These are phyloP conservation scores for Fusarium chlamydosporum DNA, from an alignment of 2,329 filamentous ascomycete genomes.

Conservation along the genomic window DNA sequence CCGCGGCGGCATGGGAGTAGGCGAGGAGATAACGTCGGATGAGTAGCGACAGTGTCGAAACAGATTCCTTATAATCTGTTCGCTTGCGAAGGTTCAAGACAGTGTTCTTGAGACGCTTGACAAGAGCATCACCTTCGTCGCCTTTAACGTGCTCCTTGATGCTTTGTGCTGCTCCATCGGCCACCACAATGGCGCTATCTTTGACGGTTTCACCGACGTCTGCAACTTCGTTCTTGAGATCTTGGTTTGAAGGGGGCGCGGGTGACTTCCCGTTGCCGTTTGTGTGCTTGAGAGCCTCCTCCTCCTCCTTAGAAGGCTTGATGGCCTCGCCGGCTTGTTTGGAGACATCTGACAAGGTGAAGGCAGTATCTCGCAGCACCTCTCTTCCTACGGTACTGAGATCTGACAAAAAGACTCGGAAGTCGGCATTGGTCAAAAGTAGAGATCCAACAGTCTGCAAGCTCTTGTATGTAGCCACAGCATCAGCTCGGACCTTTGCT, in stretches of 20 bases:
- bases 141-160: slow-evolving; percentile 79
- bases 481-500: slow-evolving; percentile 54
- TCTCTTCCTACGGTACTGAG: slow-evolving; percentile 83
- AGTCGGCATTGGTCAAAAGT: slow-evolving; percentile 91
- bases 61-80: slow-evolving; percentile 87
- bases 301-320: slow-evolving; percentile 75
- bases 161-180: slow-evolving; percentile 75
- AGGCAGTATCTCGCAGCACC: slow-evolving; percentile 88
- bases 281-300: slow-evolving; percentile 63
- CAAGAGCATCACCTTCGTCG: slow-evolving; percentile 78
- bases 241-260: slow-evolving; percentile 68
- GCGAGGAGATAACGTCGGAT: slow-evolving; percentile 82
- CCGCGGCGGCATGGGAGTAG: slow-evolving; percentile 80
- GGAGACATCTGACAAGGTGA: slow-evolving; percentile 81
- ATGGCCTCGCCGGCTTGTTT: slow-evolving; percentile 80
- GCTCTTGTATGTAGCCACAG: slow-evolving; percentile 75
- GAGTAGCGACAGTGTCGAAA: slow-evolving; percentile 81
- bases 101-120: slow-evolving; percentile 81
- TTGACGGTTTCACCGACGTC: slow-evolving; percentile 68
- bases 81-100: slow-evolving; percentile 81
- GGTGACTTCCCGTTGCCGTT: slow-evolving; percentile 49
- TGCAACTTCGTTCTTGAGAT: slow-evolving; percentile 71
- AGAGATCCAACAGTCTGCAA: slow-evolving; percentile 85
- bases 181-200: slow-evolving; percentile 68
- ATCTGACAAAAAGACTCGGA: slow-evolving; percentile 87